Base-by-base conservation (phyloP, 2,329 filamentous ascomycete species). In the Botrytis paeoniae region DNA sequence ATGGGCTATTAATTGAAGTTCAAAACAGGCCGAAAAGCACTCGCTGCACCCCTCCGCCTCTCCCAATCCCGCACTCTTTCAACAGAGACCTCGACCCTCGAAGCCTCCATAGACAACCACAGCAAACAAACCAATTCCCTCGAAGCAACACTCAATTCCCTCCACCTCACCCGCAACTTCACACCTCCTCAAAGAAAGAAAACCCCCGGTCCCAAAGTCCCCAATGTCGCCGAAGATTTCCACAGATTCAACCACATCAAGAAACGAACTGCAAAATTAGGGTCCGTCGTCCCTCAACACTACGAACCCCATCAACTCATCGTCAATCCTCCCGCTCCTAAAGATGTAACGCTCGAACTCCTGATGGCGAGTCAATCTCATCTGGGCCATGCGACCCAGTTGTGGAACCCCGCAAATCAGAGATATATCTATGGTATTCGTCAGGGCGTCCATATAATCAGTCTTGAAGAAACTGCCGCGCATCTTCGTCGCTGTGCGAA, bases 391-490 rank as follows among this genome's bases (percentile, higher is more conserved):
- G 89, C 93, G 79, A 95, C 92, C 0, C 93, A 93, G 75, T 87
- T 95, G 68, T 99, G 96, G 96, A 97, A 99, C 83, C 95, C 96
- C 18, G 91, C 90, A 70, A 99, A 98, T 84, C 91, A 94, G 76
- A 89, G 93, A 77, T 98, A 98, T 84, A 98, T 99, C 81, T 95
- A 93, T 81, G 96, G 96, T 78, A 89, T 97, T 75, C 88, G 96
- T 62, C 89, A 96, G 77, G 94, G 92, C 25, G 91, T 97, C 75
- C 95, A 98, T 84, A 94, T 99, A 81, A 97, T 99, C 82, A 92
- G 92, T 16, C 90, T 98, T 5, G 96, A 99, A 81, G 88, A 90
- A 74, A 98, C 93, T 45, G 94, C 94, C 22, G 92, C 94, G 25
- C 92, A 98, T 83, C 88, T 99, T 72, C 91, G 95, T n/a, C 91